Evolutionary conservation across 2,329 filamentous ascomycete species (phyloP).

Genomic region (Trichoderma aggressivum): DNA sequence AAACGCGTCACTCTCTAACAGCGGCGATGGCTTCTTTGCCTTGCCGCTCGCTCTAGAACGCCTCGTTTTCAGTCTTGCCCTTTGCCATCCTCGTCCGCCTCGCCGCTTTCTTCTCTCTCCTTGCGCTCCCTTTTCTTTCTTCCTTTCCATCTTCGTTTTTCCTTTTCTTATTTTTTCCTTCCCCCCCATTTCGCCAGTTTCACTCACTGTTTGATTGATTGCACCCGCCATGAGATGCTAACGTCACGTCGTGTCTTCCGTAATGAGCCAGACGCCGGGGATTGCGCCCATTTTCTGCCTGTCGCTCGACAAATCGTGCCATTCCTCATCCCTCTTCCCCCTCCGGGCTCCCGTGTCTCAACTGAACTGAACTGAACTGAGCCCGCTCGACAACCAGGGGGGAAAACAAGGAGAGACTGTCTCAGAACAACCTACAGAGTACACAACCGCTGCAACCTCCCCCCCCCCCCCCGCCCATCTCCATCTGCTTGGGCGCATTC

Average conservation of each 20-base stretch:
- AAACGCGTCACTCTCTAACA: slow-evolving; percentile 11
- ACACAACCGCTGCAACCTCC: not conserved
- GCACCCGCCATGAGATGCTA: not conserved
- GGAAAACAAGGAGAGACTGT: not conserved
- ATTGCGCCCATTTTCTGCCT: not conserved
- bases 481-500: not conserved
- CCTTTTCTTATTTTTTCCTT: not conserved
- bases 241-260: not conserved
- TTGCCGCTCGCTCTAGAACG: slow-evolving; percentile 6
- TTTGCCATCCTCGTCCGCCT: not conserved
- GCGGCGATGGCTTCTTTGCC: slow-evolving; percentile 12
- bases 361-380: not conserved
- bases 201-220: not conserved
- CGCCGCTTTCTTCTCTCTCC: not conserved
- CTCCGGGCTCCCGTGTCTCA: not conserved
- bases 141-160: not conserved
- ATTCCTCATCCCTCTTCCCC: not conserved
- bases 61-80: not conserved
- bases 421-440: not conserved
- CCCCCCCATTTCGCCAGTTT: not conserved
- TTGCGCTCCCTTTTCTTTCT: not conserved
- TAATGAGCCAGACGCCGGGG: slow-evolving; percentile 9
- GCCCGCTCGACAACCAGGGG: not conserved
- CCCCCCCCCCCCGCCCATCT: not conserved
- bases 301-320: not conserved